A percentile compares a stretch with the other conserved stretches of the same genome.
Conservation (phyloP, 345 rosid species). For the Microcos paniculata region DNA sequence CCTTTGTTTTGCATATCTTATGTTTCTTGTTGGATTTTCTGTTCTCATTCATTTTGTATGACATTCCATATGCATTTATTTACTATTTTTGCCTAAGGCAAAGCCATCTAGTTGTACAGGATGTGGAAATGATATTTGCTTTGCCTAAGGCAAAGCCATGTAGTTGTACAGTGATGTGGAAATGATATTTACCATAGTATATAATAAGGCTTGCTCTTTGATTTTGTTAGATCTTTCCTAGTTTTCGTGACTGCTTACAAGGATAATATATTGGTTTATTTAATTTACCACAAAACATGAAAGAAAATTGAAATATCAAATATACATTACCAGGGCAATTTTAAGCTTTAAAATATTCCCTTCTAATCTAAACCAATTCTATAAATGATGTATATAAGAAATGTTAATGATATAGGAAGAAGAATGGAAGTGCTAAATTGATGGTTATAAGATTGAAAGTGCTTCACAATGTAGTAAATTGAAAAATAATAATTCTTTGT, state of each 20-base stretch:
- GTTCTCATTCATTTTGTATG: constrained; percentile 5
- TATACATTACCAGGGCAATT: background rate
- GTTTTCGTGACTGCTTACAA: constrained; percentile 1
- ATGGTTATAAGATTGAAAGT: constrained; percentile 6
- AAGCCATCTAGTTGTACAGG: background rate
- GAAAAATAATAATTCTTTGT: constrained; percentile 12
- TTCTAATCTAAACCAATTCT: constrained; percentile 6
- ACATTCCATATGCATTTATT: background rate
- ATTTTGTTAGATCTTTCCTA: background rate
- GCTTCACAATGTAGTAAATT: background rate
- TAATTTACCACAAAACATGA: background rate
- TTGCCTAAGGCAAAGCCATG: too few relatives aligned
- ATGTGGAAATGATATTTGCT: background rate
- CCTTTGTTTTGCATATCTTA: background rate
- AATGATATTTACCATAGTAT: background rate
- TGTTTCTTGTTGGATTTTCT: background rate
- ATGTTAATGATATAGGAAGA: background rate
- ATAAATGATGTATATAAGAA: background rate
- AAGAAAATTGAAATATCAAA: background rate
- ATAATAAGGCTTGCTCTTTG: background rate
- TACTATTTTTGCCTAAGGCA: background rate
- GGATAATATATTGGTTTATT: background rate
- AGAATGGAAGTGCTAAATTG: background rate
- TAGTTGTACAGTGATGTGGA: background rate
- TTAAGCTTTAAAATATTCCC: background rate